A percentile compares a stretch with the other conserved stretches of the same genome.
Evolutionary conservation across 2,329 filamentous ascomycete species (phyloP).

Genomic region (Kalmusia sp.): DNA sequence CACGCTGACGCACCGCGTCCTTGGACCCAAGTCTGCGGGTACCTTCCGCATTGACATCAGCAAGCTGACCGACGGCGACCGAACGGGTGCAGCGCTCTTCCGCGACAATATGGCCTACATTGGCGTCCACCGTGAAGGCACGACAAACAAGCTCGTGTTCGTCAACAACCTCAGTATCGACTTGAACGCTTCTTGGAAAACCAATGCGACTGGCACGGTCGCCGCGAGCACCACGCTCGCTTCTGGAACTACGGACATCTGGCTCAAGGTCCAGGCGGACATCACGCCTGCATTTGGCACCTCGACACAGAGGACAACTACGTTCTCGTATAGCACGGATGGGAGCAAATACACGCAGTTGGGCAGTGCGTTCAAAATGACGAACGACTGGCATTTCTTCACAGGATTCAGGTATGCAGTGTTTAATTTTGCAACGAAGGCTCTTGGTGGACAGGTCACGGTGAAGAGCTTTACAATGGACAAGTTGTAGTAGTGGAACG

Average conservation of each 20-base stretch:
- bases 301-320: conserved; percentile 26
- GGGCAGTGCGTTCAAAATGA: conserved; percentile 39
- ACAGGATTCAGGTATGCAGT: conserved; percentile 49
- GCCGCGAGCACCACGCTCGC: conserved; percentile 30
- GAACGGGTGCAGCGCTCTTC: conserved; percentile 60
- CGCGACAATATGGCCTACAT: conserved; percentile 63
- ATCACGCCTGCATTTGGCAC: conserved; percentile 45
- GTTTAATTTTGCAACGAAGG: conserved; percentile 48
- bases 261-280: conserved; percentile 42
- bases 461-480: conserved; percentile 33
- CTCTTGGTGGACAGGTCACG: conserved; percentile 39
- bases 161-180: conserved; percentile 51
- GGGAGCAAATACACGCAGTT: conserved; percentile 40
- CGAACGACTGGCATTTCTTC: conserved; percentile 48
- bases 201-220: conserved; percentile 37
- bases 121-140: conserved; percentile 53
- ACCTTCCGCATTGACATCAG: conserved; percentile 60
- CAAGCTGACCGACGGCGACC: conserved; percentile 60
- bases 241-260: conserved; percentile 33
- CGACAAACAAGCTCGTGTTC: conserved; percentile 45
- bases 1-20: conserved; percentile 52
- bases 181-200: conserved; percentile 33
- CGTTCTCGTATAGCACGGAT: conserved; percentile 48
- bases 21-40: conserved; percentile 51
- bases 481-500: neutral